Evolutionary conservation across 306 rosid genomes (phyloP), one percentile per base, ranked within the genome.

Genomic region (Castanea mollissima): DNA sequence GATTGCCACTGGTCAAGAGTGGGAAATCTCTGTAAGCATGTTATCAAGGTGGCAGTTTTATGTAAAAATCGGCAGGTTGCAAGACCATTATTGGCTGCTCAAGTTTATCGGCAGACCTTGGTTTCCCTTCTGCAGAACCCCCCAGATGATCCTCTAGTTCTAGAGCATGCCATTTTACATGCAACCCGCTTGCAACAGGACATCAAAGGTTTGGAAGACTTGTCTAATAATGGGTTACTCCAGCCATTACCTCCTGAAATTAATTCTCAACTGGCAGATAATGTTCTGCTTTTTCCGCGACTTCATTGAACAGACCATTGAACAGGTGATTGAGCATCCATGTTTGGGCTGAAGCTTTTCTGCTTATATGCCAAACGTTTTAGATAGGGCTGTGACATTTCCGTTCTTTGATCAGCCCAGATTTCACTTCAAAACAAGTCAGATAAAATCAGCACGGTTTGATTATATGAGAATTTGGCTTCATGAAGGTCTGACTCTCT

Each of bases 1-100:
- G 89, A 92, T 88, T 92, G 97, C 86, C 79, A 92, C 51, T 85
- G 89, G 88, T 91, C 92, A 63, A 89, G 86, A 86, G n/a, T 82
- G 83, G 92, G 96, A 80, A 92, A 92, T 80, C 80, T 91, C 34
- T 89, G 97, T 79, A 83, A 89, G 84, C 97, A 92, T 78, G 86
- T 91, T 80, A 89, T 89, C 78, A 92, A 92, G 83, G 92, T 86
- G 77, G 90, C 97, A 75, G 80, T 86, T 65, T 79, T 88, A 81
- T 88, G 90, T 74, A 89, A 89, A 80, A 85, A 38, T 60, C 87
- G 78, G 77, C 91, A 91, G 81, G 83, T 87, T 77, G 90, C 92
- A 46, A 82, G 87, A 68, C 90, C 96, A 34, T 79, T 91, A 59
- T 79, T 88, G 77, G 85, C 96, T 78, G 85, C 91, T 79, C 93